These are phyloP conservation scores for Aspergillus brunneoviolaceus DNA, from an alignment of 2,329 filamentous ascomycete species.

Conservation along the genomic window DNA sequence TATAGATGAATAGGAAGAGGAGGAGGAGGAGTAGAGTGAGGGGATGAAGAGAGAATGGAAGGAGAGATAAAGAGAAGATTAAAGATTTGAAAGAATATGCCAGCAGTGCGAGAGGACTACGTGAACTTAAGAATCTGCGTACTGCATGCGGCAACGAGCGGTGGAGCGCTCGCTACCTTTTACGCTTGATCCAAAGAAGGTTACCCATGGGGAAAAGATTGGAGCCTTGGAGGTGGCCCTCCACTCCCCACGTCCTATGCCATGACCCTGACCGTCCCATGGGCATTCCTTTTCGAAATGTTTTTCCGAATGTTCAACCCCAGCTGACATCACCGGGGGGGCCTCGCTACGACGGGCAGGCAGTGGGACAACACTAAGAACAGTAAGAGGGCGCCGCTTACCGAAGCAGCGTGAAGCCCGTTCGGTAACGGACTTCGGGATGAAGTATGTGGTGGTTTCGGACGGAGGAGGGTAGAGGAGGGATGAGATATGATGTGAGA, in stretches of 20 bases:
- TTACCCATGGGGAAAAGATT: conserved; percentile 7
- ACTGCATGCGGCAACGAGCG: conserved; percentile 3
- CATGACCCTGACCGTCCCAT: background rate
- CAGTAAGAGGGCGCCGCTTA: background rate
- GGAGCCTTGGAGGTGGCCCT: conserved; percentile 1
- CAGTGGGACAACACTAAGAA: background rate
- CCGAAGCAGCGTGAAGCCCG: background rate
- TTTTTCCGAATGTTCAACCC: background rate
- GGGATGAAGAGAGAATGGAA: too few relatives aligned
- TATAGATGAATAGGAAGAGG: background rate
- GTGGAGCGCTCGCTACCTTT: background rate
- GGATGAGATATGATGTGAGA: conserved; percentile 4
- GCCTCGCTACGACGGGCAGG: background rate
- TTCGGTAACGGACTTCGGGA: background rate
- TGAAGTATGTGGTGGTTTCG: conserved; percentile 3
- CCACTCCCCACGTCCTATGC: background rate
- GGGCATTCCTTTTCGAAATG: background rate
- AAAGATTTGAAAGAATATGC: background rate
- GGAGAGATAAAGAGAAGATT: background rate
- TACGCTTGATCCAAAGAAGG: conserved; percentile 1
- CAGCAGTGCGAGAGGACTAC: background rate
- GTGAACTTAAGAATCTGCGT: conserved; percentile 1
- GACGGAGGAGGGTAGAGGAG: background rate
- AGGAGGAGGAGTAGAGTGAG: background rate
- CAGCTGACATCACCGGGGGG: conserved; percentile 2